Evolutionary conservation across 225 moss, liverwort and hornwort species (phyloP).

Genomic region (Antitrichia curtipendula): DNA sequence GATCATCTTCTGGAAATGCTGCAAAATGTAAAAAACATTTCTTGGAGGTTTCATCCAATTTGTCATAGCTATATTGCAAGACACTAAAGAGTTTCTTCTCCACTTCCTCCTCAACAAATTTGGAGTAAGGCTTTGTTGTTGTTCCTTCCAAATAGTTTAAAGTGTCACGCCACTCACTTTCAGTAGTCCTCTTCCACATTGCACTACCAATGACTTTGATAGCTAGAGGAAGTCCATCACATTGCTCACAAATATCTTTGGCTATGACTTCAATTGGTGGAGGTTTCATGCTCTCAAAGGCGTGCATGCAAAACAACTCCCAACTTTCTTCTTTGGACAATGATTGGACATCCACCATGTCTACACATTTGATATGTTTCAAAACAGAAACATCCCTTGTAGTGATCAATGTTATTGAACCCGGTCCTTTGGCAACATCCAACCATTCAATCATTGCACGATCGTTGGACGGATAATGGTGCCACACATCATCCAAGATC

Average conservation of each 20-base stretch:
- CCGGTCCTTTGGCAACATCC: not conserved
- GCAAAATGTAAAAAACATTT: too few relatives aligned
- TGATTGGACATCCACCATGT: not conserved
- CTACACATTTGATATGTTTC: not conserved
- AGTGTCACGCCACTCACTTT: not conserved
- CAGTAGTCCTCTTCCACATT: not conserved
- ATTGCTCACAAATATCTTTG: not conserved
- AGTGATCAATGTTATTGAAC: not conserved
- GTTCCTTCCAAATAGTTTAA: not conserved
- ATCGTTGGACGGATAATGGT: rapidly evolving
- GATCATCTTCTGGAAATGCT: not conserved
- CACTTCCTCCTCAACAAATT: too few relatives aligned
- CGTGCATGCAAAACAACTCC: not conserved
- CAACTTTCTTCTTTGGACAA: not conserved
- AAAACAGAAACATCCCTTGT: not conserved
- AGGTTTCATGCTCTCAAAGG: not conserved
- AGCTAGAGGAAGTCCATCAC: not conserved
- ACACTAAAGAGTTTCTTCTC: not conserved
- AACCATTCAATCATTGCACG: not conserved
- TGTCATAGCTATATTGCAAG: not conserved
- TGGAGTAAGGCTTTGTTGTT: rapidly evolving
- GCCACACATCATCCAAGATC: not conserved
- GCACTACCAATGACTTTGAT: not conserved
- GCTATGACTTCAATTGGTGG: not conserved
- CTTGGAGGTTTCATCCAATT: not conserved